phyloP scores from a whole-genome alignment of 2,329 filamentous ascomycete species.

The Lachnellula cervina region DNA sequence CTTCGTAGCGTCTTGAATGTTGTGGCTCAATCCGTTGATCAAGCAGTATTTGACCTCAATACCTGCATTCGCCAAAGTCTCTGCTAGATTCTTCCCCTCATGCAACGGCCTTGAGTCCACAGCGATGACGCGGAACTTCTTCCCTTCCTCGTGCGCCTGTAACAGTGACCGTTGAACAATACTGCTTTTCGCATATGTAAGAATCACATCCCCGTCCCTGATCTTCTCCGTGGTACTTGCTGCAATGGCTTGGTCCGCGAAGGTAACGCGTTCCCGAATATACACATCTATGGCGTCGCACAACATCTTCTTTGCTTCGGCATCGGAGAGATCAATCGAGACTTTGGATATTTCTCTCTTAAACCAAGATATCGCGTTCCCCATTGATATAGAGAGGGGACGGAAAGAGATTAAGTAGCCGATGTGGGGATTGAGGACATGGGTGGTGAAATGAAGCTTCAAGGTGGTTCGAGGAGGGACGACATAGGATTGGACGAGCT shows the following conservation, averaged over 20 bases:
- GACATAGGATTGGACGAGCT: slow-evolving; percentile 90
- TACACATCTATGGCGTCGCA: slow-evolving; percentile 81
- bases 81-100: slow-evolving; percentile 67
- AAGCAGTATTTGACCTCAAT: slow-evolving; percentile 77
- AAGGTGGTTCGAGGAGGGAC: slow-evolving; percentile 82
- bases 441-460: slow-evolving; percentile 83
- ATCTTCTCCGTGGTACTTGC: slow-evolving; percentile 72
- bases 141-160: slow-evolving; percentile 64
- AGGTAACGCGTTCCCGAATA: slow-evolving; percentile 82
- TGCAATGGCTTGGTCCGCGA: slow-evolving; percentile 82
- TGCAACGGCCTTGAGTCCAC: slow-evolving; percentile 72
- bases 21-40: slow-evolving; percentile 70
- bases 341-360: slow-evolving; percentile 90
- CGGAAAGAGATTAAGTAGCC: slow-evolving; percentile 89
- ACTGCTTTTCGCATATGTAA: slow-evolving; percentile 82
- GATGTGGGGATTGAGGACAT: slow-evolving; percentile 90
- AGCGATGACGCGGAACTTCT: slow-evolving; percentile 76
- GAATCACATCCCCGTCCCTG: slow-evolving; percentile 70
- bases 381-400: slow-evolving; percentile 95
- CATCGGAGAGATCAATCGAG: slow-evolving; percentile 78
- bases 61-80: slow-evolving; percentile 60
- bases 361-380: slow-evolving; percentile 90
- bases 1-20: slow-evolving; percentile 56
- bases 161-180: slow-evolving; percentile 81
- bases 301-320: slow-evolving; percentile 73